Conservation (phyloP, 1,284 basidiomycete genomes). For the Butyriboletus pseudospeciosus region DNA sequence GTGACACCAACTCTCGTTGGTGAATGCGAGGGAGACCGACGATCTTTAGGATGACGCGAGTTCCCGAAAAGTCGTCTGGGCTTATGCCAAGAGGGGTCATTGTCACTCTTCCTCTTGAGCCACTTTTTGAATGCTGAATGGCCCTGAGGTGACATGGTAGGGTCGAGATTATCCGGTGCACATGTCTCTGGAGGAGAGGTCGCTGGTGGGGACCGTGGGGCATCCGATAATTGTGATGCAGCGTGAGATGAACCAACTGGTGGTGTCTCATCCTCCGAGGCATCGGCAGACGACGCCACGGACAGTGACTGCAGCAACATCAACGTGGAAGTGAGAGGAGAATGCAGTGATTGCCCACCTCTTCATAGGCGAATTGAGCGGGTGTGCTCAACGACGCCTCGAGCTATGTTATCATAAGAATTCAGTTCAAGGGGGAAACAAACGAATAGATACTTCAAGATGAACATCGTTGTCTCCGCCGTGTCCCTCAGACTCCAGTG, state of each 20-base stretch:
- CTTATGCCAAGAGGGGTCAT: background rate
- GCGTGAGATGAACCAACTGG: too few species aligned
- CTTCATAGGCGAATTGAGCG: background rate
- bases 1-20: background rate
- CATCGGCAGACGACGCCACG: too few species aligned
- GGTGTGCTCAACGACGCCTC: background rate
- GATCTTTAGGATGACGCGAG: background rate
- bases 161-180: accelerated
- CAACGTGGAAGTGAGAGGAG: background rate
- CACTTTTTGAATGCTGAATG: background rate
- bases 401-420: background rate
- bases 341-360: background rate
- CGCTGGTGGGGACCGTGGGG: too few species aligned
- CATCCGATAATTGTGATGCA: background rate
- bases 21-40: background rate
- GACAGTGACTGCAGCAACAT: background rate
- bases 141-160: background rate
- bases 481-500: background rate
- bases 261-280: background rate
- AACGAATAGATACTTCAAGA: background rate
- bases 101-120: background rate
- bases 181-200: background rate
- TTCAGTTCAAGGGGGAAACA: background rate
- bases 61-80: background rate
- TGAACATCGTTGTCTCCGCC: background rate